phyloP scores from a whole-genome alignment of 257 asterid species.

The Scutellaria baicalensis region DNA sequence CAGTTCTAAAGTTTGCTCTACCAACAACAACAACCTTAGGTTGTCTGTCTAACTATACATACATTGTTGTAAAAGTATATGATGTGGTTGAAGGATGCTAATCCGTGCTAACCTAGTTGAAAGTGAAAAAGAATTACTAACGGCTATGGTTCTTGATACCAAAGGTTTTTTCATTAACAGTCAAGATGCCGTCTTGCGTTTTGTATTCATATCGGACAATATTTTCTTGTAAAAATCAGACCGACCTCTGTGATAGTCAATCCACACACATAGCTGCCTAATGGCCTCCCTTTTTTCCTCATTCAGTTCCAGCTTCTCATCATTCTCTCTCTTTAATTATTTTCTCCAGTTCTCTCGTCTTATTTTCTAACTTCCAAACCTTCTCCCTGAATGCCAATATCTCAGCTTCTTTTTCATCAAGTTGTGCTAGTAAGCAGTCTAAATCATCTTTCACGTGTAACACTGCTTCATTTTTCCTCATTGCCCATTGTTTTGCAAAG shows the following conservation, averaged over 20 bases:
- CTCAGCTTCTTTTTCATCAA: slow-evolving; percentile 68
- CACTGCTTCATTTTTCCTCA: slow-evolving; percentile 48
- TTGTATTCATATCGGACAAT: slow-evolving; percentile 36
- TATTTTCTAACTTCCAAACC: slow-evolving; percentile 59
- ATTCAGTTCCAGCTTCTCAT: slow-evolving; percentile 42
- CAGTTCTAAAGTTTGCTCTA: not conserved
- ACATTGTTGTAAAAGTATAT: not conserved
- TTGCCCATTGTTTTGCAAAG: slow-evolving; percentile 59
- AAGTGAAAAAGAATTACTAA: not conserved
- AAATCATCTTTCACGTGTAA: slow-evolving; percentile 38
- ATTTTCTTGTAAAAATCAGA: slow-evolving; percentile 65
- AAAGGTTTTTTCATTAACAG: not conserved
- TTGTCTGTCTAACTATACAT: not conserved
- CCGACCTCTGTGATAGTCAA: slow-evolving; percentile 69
- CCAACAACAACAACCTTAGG: not conserved
- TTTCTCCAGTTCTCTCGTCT: slow-evolving; percentile 63
- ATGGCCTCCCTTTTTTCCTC: slow-evolving; percentile 93
- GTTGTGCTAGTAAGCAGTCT: slow-evolving; percentile 44
- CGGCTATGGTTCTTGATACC: not conserved
- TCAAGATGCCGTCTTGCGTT: slow-evolving; percentile 22
- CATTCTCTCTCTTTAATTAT: slow-evolving; percentile 50
- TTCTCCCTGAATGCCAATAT: slow-evolving; percentile 51
- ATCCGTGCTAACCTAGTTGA: not conserved
- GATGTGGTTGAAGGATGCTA: not conserved
- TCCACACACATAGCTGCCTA: slow-evolving; percentile 85